Conservation (phyloP, 306 rosid species). For the Benincasa hispida region DNA sequence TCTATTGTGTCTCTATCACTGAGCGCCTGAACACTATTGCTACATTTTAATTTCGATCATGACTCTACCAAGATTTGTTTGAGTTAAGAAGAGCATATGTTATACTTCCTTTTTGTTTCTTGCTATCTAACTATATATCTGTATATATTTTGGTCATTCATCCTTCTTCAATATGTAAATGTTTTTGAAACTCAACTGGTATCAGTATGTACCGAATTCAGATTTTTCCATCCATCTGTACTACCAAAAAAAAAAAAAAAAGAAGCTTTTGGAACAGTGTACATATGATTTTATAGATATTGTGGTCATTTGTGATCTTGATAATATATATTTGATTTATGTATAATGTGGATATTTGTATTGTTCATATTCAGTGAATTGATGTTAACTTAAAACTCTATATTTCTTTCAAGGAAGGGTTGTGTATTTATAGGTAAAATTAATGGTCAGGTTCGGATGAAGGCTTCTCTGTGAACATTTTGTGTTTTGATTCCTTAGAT, state of each 20-base stretch:
- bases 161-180: background rate
- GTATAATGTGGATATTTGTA: background rate
- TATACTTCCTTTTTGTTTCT: background rate
- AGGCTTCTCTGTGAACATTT: too few relatives aligned
- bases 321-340: background rate
- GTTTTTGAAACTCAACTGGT: too few relatives aligned
- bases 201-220: too few relatives aligned
- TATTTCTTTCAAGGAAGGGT: too few relatives aligned
- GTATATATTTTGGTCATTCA: background rate
- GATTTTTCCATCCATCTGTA: too few relatives aligned
- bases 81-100: background rate
- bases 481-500: too few relatives aligned
- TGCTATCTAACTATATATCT: background rate
- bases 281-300: background rate
- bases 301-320: background rate
- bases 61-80: background rate
- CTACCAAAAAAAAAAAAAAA: too few relatives aligned
- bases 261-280: too few relatives aligned
- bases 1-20: slow-evolving; percentile 50
- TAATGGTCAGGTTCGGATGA: too few relatives aligned
- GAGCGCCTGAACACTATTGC: slow-evolving; percentile 39
- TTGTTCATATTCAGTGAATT: background rate
- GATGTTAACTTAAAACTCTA: background rate
- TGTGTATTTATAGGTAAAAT: background rate
- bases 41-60: background rate